Evolutionary conservation across 352 stramenopile genomes (phyloP).

Genomic region (Pythium aristosporum): DNA sequence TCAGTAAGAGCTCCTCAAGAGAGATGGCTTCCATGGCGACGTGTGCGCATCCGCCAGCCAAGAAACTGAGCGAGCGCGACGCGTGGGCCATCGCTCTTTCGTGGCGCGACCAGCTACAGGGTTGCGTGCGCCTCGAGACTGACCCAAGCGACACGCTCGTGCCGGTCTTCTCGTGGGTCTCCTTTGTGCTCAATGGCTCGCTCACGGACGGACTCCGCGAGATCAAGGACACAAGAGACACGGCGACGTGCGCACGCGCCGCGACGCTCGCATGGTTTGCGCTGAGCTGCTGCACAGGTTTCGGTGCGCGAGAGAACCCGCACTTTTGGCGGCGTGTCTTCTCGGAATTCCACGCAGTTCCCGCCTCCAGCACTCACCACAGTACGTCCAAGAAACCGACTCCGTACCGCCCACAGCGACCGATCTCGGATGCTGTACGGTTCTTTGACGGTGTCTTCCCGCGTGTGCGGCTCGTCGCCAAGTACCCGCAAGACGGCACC

Average conservation of each 20-base stretch:
- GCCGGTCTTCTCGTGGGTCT: slow-evolving; percentile 9
- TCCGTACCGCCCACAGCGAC: slow-evolving; percentile 7
- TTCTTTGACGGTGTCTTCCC: slow-evolving; percentile 9
- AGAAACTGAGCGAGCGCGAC: slow-evolving; percentile 15
- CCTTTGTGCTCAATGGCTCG: slow-evolving; percentile 1
- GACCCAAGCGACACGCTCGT: slow-evolving; percentile 1
- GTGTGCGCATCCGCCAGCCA: neutral
- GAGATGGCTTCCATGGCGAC: neutral
- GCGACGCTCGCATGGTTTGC: slow-evolving; percentile 13
- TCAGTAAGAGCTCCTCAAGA: neutral
- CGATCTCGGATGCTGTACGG: slow-evolving; percentile 10
- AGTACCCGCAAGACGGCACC: slow-evolving; percentile 2
- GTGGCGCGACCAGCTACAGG: slow-evolving; percentile 17
- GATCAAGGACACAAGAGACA: slow-evolving; percentile 8
- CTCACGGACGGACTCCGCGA: slow-evolving; percentile 3
- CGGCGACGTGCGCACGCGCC: neutral
- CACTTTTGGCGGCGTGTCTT: slow-evolving; percentile 22
- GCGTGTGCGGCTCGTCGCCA: slow-evolving; percentile 3
- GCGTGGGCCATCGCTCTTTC: slow-evolving; percentile 17
- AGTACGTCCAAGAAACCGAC: neutral
- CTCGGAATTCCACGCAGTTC: slow-evolving; percentile 2
- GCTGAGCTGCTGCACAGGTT: slow-evolving; percentile 14
- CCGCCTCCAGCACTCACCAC: neutral
- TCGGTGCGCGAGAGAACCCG: slow-evolving; percentile 3
- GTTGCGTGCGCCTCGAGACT: slow-evolving; percentile 14